Base-by-base conservation (phyloP, 495 filamentous ascomycete species). In the Neurospora sp. region DNA sequence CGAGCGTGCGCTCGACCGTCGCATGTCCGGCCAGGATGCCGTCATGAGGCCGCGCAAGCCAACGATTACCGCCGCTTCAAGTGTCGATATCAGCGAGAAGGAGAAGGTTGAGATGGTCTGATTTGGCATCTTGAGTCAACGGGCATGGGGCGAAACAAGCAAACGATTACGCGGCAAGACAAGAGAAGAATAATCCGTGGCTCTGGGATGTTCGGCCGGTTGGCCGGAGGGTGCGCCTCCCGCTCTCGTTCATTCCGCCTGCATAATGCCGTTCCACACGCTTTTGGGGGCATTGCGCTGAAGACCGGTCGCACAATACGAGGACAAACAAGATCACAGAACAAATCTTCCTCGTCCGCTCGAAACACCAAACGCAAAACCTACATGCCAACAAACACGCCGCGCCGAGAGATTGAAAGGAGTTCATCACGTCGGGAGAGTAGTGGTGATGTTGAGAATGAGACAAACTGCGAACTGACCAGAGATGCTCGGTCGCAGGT, bases 1-100 rank as follows among this genome's bases (percentile, higher is more conserved):
- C 48, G 96, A 99, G 80, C 90, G 96, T 46, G 96, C 96, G 14
- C 89, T 99, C 44, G 92, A 89, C 71, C 86, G 96, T 76, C 89
- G 96, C 76, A 96, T 98, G 94, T 91, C 87, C 35, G 81, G 91
- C 76, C 96, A 99, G 80, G 96, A 99, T 81, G 96, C 96, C 65
- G 89, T 92, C 72, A 95, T 96, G 88, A 88, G 90, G 69, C 82
- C 83, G 69, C 80, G 83, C 68, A 83, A 83, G 77, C 83, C 81
- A 71, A 80, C 76, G 69, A 81, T 79, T 70, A 61, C 53, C 14
- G 53, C 53, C 53, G 27, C 53, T 61, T 61, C 53, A 9, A 61
- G 53, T 61, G 69, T 76, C 27, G 69, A 71, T 31, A 37, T 81
- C 20, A 76, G 65, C 70, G 83, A 85, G 77, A 84, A 84, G 73